A percentile compares a stretch with the other conserved stretches of the same genome.
These are phyloP conservation scores for Sphenostylis stenocarpa DNA, from an alignment of 306 rosid species.

Conservation along the genomic window DNA sequence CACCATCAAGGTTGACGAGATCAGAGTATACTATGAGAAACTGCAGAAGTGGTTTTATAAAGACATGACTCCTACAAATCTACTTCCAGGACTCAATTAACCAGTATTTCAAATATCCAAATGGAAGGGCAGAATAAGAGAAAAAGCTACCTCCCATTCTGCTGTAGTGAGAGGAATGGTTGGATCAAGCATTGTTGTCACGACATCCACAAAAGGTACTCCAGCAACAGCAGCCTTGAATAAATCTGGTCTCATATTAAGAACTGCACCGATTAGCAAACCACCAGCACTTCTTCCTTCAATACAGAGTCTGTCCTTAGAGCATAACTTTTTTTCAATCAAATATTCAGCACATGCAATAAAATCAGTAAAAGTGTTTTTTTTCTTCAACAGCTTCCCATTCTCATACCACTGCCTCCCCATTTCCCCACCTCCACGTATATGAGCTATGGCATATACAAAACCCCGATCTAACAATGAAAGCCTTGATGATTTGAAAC, in stretches of 20 bases:
- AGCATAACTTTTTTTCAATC: conserved; percentile 68
- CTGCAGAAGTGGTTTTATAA: neutral
- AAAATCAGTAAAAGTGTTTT: conserved; percentile 88
- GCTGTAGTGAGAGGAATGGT: conserved; percentile 94
- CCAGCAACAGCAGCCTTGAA: conserved; percentile 91
- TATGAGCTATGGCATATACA: conserved; percentile 84
- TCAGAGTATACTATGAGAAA: conserved; percentile 1
- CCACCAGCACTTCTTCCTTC: conserved; percentile 98
- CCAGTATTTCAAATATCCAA: conserved; percentile 20
- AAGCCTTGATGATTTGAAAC: conserved; percentile 75
- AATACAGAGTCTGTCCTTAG: conserved; percentile 75
- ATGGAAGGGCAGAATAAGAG: neutral
- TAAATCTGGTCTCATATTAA: conserved; percentile 97
- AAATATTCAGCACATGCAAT: conserved; percentile 88
- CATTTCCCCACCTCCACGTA: conserved; percentile 98
- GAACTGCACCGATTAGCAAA: conserved; percentile 90
- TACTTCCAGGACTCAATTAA: neutral
- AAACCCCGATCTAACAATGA: conserved; percentile 91
- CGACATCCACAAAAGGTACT: conserved; percentile 94
- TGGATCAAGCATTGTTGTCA: conserved; percentile 98
- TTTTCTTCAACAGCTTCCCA: conserved; percentile 87
- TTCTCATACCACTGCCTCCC: conserved; percentile 98
- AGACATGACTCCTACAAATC: conserved; percentile 6
- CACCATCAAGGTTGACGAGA: neutral
- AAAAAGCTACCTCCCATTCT: conserved; percentile 88